These are phyloP conservation scores for Saccharomyces pastorianus DNA, from an alignment of 1,139 yeast species.

Conservation along the genomic window DNA sequence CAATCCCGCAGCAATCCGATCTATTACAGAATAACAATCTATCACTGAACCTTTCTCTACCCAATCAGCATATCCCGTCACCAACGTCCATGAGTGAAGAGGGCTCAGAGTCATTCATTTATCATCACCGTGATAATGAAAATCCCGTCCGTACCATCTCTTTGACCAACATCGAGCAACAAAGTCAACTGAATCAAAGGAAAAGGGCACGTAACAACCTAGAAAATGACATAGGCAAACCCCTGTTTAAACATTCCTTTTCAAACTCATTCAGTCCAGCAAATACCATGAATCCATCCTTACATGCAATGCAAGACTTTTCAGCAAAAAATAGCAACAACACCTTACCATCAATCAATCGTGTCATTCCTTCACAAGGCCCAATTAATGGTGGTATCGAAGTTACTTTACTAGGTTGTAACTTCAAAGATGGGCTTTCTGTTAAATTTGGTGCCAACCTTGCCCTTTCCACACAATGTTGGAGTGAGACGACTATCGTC, in stretches of 20 bases:
- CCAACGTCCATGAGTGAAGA: slow-evolving; percentile 64
- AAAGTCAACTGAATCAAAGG: background rate
- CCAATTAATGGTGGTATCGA: slow-evolving; percentile 90
- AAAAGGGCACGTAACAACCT: background rate
- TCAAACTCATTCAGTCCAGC: background rate
- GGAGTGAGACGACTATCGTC: slow-evolving; percentile 87
- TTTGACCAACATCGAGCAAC: background rate
- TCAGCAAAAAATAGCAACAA: background rate
- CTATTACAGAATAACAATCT: background rate
- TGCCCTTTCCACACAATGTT: slow-evolving; percentile 80
- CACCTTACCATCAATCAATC: slow-evolving; percentile 39
- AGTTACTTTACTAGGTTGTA: slow-evolving; percentile 74
- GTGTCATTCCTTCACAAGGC: slow-evolving; percentile 89
- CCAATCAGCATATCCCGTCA: slow-evolving; percentile 34
- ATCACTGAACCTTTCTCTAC: background rate
- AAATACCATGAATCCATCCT: background rate
- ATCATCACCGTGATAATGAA: background rate
- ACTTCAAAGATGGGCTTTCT: slow-evolving; percentile 67
- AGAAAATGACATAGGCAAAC: background rate
- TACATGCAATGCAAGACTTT: background rate
- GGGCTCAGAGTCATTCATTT: slow-evolving; percentile 39
- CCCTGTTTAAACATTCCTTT: background rate
- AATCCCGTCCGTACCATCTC: background rate
- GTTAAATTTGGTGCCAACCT: slow-evolving; percentile 75
- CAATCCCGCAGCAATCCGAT: slow-evolving; percentile 1